Evolutionary conservation across 2,329 filamentous ascomycete genomes (phyloP).

Genomic region (Verticillium longisporum): DNA sequence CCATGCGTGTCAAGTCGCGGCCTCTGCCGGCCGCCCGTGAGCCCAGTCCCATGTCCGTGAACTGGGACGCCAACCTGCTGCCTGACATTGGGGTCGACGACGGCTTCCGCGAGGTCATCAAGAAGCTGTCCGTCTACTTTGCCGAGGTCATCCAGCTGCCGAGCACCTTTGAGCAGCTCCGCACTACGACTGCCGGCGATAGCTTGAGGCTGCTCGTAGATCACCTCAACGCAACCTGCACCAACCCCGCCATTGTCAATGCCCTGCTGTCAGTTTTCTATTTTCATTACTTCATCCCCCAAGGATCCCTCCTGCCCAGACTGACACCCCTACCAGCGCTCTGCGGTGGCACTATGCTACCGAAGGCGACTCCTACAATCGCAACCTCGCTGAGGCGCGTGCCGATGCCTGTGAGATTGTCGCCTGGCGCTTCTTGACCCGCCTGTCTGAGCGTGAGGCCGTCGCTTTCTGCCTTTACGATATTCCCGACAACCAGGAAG

Average conservation of each 20-base stretch:
- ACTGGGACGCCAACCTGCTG: conserved; percentile 29
- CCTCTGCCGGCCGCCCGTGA: conserved; percentile 22
- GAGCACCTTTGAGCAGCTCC: conserved; percentile 66
- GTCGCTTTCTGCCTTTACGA: conserved; percentile 71
- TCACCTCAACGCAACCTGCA: conserved; percentile 55
- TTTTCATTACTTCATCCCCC: neutral
- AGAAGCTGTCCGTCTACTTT: conserved; percentile 60
- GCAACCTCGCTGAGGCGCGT: conserved; percentile 58
- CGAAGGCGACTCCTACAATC: conserved; percentile 48
- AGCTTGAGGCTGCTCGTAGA: conserved; percentile 53
- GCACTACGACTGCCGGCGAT: conserved; percentile 57
- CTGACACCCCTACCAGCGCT: conserved; percentile 39
- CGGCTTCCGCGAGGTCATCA: conserved; percentile 56
- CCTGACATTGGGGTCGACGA: conserved; percentile 54
- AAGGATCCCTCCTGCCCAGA: neutral
- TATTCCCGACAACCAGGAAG: conserved; percentile 42
- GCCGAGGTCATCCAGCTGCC: conserved; percentile 56
- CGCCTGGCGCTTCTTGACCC: conserved; percentile 69
- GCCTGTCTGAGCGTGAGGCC: conserved; percentile 64
- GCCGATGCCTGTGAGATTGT: conserved; percentile 74
- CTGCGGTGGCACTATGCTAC: conserved; percentile 68
- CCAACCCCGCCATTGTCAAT: conserved; percentile 64
- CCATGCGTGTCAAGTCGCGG: conserved; percentile 27
- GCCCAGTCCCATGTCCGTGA: conserved; percentile 25
- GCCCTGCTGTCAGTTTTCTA: conserved; percentile 57